These are phyloP conservation scores for Xerocomus nothofagi DNA, from an alignment of 1,284 basidiomycete genomes.

Conservation along the genomic window DNA sequence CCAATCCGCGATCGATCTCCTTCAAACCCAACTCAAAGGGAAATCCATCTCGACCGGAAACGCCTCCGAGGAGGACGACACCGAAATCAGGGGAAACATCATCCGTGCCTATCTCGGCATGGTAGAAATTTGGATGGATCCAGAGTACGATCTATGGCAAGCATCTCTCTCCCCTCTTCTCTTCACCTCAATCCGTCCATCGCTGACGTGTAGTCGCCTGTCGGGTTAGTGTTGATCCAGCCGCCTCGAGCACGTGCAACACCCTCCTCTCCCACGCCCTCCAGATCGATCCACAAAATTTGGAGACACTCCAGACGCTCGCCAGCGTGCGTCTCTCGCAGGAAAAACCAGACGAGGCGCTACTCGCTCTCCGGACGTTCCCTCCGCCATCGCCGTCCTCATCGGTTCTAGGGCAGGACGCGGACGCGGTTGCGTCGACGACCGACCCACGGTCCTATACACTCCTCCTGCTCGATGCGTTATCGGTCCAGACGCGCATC, in stretches of 20 bases:
- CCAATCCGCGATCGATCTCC: constrained; percentile 75
- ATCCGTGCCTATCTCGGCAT: constrained; percentile 87
- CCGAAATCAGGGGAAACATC: constrained; percentile 70
- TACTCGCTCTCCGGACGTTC: constrained; percentile 57
- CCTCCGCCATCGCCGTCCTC: constrained; percentile 14
- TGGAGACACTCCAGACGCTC: constrained; percentile 79
- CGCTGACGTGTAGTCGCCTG: background rate
- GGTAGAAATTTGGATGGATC: constrained; percentile 97
- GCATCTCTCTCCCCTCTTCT: constrained; percentile 25
- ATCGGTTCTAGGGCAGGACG: no score
- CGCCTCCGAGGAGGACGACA: constrained; percentile 47
- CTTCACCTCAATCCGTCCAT: background rate
- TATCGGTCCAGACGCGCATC: constrained; percentile 74
- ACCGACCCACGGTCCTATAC: constrained; percentile 15
- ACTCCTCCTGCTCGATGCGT: constrained; percentile 45
- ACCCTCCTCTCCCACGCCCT: constrained; percentile 71
- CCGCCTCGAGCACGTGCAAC: constrained; percentile 82
- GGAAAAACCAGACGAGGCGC: constrained; percentile 72
- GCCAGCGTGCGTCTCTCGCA: constrained; percentile 92
- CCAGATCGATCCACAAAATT: constrained; percentile 72
- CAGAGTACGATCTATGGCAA: constrained; percentile 83
- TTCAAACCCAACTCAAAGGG: constrained; percentile 70
- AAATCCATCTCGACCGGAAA: constrained; percentile 44
- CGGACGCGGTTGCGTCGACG: background rate
- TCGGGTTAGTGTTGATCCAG: constrained; percentile 73